Evolutionary conservation across 2,329 filamentous ascomycete genomes (phyloP), one percentile per base, ranked within the genome.

Genomic region (Cercospora sp.): DNA sequence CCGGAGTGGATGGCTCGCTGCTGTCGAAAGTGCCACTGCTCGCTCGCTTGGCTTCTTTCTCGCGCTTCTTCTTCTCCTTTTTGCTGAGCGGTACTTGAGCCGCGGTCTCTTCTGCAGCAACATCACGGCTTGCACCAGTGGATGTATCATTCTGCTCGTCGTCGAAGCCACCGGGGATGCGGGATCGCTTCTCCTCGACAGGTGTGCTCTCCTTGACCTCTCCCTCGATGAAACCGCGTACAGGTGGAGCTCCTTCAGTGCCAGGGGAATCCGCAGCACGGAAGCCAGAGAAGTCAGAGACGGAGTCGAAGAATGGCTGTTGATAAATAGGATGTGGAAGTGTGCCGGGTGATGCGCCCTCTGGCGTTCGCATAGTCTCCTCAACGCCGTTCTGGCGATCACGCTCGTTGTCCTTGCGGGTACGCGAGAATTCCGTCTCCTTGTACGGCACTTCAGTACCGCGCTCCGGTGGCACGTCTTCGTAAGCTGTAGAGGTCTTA

Each of bases 141-240:
- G 23, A 20, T 12, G 31, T 18, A 9, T 31, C 33, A 40, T 68
- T 63, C 36, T 67, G 48, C 8, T 73, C 81, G 51, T 82, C 77
- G 23, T 76, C 76, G 69, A 91, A 93, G 9, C 85, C 81, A 20
- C 90, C 90, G 26, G 90, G 89, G 78, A 90, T 86, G 66, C 86
- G 84, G 53, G 83, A 75, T 20, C 75, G 73, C 61, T 80, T 80
- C n/a, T 83, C 82, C 69, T 80, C 83, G 10, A 79, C 70, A 8
- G 86, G 86, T 73, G 89, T 89, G 3, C 88, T 85, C 3, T 89
- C 88, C 18, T 82, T 81, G 1, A 80, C 73, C 42, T 83, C 82
- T 13, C 84, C 82, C 73, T 75, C 78, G 16, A 82, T 76, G 69
- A 80, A 80, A 18, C 78, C 79, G 28, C 69, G 76, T 10, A 73